Evolutionary conservation across 176 grass and related monocot species (phyloP), one percentile per base, ranked within the genome.

Genomic region (Raddia guianensis): DNA sequence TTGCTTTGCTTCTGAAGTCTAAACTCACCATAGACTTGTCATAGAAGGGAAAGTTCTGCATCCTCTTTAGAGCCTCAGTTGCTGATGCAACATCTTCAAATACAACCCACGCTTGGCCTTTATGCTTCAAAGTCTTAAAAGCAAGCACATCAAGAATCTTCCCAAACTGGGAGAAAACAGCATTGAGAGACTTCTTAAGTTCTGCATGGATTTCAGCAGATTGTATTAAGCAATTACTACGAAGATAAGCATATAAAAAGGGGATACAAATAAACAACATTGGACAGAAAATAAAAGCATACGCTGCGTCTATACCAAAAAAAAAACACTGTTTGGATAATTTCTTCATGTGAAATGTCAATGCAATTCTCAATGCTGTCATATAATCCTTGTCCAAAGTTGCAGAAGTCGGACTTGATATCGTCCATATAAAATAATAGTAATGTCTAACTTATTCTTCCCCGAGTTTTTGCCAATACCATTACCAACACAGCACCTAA

Each of bases 71-170:
- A 84, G 96, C 96, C 76, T 99, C 93, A 57, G 84, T 84, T 59
- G 92, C 95, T 54, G 95, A 98, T 47, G 82, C 87, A 48, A 91
- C 95, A 89, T 95, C 95, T 75, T 98, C 90, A 35, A 98, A 95
- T 43, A 94, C 82, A 76, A 95, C 92, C 96, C 96, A 99, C 20
- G 96, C 93, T 79, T 99, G 96, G 2, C 96, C 96, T 86, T 99
- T 99, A 68, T 99, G 96, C 87, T 95, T 99, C 71, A 95, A 65
- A 27, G 93, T 93, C 87, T 99, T 99, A 77, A 95, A 99, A 76
- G 96, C 96, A 84, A 99, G 92, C 12, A 99, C 87, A 7, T 95
- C 96, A 49, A 95, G 57, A 79, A 95, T 99, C 80, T 99, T 99
- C 67, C 96, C 96, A 80, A 99, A 99, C 84, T 99, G 96, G 82